Percentiles rank a stretch among this genome's conserved stretches.
phyloP scores from a whole-genome alignment of 75 land plant genomes.

The Pinus tabuliformis region DNA sequence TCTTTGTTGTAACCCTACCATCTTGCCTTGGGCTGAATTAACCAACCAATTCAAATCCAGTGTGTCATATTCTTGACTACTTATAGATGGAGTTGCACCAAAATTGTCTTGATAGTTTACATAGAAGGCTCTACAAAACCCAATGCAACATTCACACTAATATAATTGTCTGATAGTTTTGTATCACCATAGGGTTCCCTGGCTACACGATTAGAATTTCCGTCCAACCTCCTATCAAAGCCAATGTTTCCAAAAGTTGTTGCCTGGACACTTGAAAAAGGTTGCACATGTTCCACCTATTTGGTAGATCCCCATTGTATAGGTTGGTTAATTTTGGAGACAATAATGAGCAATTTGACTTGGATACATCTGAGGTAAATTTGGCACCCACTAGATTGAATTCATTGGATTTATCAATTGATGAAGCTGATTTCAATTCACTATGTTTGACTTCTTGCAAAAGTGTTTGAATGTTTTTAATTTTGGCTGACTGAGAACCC shows the following conservation, averaged over 20 bases:
- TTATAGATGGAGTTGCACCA: background rate
- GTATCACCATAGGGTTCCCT: background rate
- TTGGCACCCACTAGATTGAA: background rate
- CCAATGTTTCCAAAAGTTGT: background rate
- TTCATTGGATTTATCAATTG: conserved; percentile 1
- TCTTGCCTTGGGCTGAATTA: conserved; percentile 6
- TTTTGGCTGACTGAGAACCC: background rate
- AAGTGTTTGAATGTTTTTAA: background rate
- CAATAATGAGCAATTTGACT: conserved; percentile 11
- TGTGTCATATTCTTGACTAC: background rate
- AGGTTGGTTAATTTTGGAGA: background rate
- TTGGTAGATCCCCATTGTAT: conserved; percentile 8
- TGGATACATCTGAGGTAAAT: background rate
- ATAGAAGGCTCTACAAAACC: background rate
- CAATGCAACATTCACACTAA: background rate
- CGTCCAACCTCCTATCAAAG: conserved; percentile 1
- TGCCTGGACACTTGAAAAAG: conserved; percentile 2
- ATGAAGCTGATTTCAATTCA: conserved; percentile 1
- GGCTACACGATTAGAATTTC: background rate
- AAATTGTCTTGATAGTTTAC: too few species aligned
- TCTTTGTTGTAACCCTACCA: background rate
- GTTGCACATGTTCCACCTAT: background rate
- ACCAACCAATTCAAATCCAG: background rate
- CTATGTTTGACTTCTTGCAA: background rate
- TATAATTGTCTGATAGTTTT: background rate